Evolutionary conservation across 129 eudicot genomes (phyloP).

Genomic region (Saposhnikovia divaricata): DNA sequence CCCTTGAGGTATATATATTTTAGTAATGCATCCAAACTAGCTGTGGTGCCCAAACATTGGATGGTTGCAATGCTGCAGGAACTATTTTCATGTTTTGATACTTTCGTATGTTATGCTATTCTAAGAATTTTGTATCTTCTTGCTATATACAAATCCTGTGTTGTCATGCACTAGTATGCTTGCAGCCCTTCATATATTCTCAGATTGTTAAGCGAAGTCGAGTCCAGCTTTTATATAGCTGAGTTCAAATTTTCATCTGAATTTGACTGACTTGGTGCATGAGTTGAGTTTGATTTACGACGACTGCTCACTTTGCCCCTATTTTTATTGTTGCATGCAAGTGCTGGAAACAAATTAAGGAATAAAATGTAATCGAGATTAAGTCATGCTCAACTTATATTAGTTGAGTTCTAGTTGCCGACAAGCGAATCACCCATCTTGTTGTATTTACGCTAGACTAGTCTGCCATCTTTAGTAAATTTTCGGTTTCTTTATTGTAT

Average conservation of each 20-base stretch:
- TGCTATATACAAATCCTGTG: not conserved
- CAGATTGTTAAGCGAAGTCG: not conserved
- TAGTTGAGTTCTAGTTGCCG: too few species aligned
- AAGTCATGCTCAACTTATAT: too few species aligned
- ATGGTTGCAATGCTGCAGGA: not conserved
- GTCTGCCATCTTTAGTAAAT: too few species aligned
- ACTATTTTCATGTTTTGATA: not conserved
- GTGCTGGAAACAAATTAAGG: too few species aligned
- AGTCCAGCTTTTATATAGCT: not conserved
- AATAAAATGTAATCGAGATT: too few species aligned
- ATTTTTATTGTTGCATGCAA: too few species aligned
- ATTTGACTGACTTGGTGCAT: too few species aligned
- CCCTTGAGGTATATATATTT: constrained; percentile 12
- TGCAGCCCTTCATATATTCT: not conserved
- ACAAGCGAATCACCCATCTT: too few species aligned
- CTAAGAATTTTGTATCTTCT: not conserved
- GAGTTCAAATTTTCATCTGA: not conserved
- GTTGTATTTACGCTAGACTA: too few species aligned
- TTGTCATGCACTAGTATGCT: not conserved
- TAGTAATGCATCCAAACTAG: not conserved
- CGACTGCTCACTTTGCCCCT: too few species aligned
- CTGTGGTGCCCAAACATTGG: not conserved
- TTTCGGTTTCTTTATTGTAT: too few species aligned
- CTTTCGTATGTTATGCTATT: not conserved
- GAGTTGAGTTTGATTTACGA: not conserved